Conservation (phyloP, 2,329 filamentous ascomycete species). For the Nemania sp. region DNA sequence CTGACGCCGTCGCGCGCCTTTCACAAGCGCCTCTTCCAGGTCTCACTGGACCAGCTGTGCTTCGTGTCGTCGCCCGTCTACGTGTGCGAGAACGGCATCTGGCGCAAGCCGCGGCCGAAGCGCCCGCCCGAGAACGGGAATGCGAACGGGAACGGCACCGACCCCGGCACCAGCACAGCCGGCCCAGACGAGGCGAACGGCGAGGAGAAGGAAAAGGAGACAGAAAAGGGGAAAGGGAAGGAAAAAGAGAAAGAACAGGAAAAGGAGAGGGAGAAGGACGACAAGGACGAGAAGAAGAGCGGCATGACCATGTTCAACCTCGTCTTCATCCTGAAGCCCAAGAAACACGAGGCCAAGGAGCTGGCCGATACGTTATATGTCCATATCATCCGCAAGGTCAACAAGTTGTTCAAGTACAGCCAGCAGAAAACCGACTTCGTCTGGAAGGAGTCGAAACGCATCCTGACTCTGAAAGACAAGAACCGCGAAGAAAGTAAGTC, state of each 20-base stretch:
- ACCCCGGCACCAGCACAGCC: slow-evolving; percentile 16
- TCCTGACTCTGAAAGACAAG: slow-evolving; percentile 79
- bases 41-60: slow-evolving; percentile 77
- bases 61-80: slow-evolving; percentile 85
- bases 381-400: slow-evolving; percentile 88
- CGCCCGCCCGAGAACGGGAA: slow-evolving; percentile 41
- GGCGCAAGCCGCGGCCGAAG: slow-evolving; percentile 67
- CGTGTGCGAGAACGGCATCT: slow-evolving; percentile 75
- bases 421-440: slow-evolving; percentile 90
- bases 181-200: slow-evolving; percentile 31
- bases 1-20: slow-evolving; percentile 75
- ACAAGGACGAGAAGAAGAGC: slow-evolving; percentile 63
- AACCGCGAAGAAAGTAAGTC: slow-evolving; percentile 64
- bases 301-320: slow-evolving; percentile 98
- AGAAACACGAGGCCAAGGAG: slow-evolving; percentile 74
- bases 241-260: slow-evolving; percentile 33
- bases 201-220: slow-evolving; percentile 34
- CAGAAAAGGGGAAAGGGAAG: slow-evolving; percentile 34
- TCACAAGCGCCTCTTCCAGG: slow-evolving; percentile 81
- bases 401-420: slow-evolving; percentile 89
- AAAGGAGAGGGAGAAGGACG: slow-evolving; percentile 38
- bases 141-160: slow-evolving; percentile 33
- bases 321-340: slow-evolving; percentile 86
- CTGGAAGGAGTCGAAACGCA: slow-evolving; percentile 84
- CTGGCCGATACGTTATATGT: slow-evolving; percentile 78